Base-by-base conservation (phyloP, 192 early-diverging fungal species). In the Phycomyces blakesleeanus region DNA sequence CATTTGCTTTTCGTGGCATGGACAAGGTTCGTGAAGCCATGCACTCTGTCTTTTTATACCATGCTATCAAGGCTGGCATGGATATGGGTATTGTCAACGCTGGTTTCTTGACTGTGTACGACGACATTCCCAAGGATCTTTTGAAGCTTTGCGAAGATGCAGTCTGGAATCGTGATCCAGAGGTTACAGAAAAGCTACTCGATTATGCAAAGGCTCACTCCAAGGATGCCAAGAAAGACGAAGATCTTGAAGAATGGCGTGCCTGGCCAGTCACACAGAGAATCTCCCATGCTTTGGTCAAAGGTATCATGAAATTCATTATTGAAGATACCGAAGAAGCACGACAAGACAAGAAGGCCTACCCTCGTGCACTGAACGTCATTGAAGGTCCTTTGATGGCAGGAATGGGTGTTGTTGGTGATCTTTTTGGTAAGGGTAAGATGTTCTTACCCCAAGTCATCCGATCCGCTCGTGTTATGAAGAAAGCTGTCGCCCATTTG, bases 371-470 rank as follows among this genome's bases (percentile, higher is more conserved):
- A 27, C 84, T 98, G 53, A 92, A 96, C 63, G 94, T 98, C 57
- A 98, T 98, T 64, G 95, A 98, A 73, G 93, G 93, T 11, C 95
- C 95, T 20, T 83, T 97, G 15, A 97, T 97, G 95, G 79, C 70
- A 62, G 95, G 95, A 61, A 97, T 97, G 95, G 87, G 81, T 64
- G 78, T 89, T 57, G 95, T 97, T 16, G 95, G 95, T 61, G 91
- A 98, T 68, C 79, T 98, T 27, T 98, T 98, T 78, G 94, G 95
- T 29, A 76, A 80, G 24, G 93, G 95, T 57, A 96, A 96, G 74
- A 98, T 98, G 95, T 98, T 98, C 74, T 86, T 98, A 81, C 95
- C 95, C 5, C 95, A 98, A 70, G 95, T 98, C 63, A 98, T 98
- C 78, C 93, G 94, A 75, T 92, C 89, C 59, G 93, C 94, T 38